Evolutionary conservation across 1,284 basidiomycete genomes (phyloP).

Genomic region (Melampsora americana): DNA sequence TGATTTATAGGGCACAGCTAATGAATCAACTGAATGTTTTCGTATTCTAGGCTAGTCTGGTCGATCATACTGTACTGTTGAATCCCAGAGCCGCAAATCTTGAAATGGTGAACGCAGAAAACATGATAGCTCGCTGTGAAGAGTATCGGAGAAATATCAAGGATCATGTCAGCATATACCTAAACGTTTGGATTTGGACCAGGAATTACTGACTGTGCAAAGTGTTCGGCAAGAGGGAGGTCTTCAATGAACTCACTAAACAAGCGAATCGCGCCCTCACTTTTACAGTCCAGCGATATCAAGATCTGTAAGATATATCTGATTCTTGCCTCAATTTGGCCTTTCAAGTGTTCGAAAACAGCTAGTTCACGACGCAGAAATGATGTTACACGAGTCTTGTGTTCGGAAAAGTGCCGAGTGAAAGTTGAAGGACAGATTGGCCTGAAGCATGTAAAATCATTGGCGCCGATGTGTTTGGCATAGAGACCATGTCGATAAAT

Average conservation of each 20-base stretch:
- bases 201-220: constrained; percentile 17
- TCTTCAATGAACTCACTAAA: constrained; percentile 25
- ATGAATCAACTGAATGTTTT: no score
- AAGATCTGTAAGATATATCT: constrained; percentile 22
- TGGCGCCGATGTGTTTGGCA: constrained; percentile 29
- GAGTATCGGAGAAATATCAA: constrained; percentile 6
- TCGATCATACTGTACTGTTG: constrained; percentile 22
- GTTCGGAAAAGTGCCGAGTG: not conserved
- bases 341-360: not conserved
- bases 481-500: constrained; percentile 34
- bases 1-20: no score
- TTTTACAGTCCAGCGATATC: constrained; percentile 17
- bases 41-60: no score
- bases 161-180: not conserved
- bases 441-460: constrained; percentile 14
- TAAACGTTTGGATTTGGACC: not conserved
- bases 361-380: constrained; percentile 25
- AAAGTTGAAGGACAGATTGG: constrained; percentile 9
- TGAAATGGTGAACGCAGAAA: constrained; percentile 29
- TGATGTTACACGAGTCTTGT: constrained; percentile 9
- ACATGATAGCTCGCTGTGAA: constrained; percentile 21
- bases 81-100: constrained; percentile 18
- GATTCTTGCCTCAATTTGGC: constrained; percentile 13
- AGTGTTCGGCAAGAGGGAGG: constrained; percentile 21
- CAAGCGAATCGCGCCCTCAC: constrained; percentile 14